Percentiles rank a stretch among this genome's conserved stretches.
Conservation (phyloP, 495 filamentous ascomycete genomes). For the Neurospora africana region DNA sequence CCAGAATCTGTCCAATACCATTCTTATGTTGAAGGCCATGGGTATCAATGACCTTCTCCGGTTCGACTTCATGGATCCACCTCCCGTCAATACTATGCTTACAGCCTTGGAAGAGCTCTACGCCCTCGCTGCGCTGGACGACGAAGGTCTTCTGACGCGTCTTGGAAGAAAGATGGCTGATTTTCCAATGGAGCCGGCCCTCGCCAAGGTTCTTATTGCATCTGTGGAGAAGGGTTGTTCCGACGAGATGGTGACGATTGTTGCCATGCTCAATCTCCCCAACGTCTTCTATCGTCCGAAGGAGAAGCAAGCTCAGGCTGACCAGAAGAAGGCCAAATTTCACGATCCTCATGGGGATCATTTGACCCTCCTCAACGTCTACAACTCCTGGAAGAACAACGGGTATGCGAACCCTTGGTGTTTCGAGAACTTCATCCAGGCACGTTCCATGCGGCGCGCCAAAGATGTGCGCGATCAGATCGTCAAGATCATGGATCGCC, state of each 20-base stretch:
- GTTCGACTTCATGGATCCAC: slow-evolving; percentile 97
- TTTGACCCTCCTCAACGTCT: slow-evolving; percentile 89
- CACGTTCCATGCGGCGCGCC: slow-evolving; percentile 71
- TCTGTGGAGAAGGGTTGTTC: slow-evolving; percentile 81
- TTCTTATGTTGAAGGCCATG: slow-evolving; percentile 99
- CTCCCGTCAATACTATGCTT: slow-evolving; percentile 94
- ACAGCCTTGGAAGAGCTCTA: slow-evolving; percentile 94
- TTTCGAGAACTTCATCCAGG: slow-evolving; percentile 96
- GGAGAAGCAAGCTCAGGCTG: slow-evolving; percentile 90
- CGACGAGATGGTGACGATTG: slow-evolving; percentile 88
- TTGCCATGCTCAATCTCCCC: slow-evolving; percentile 82
- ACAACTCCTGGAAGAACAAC: slow-evolving; percentile 83
- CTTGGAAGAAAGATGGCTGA: slow-evolving; percentile 96
- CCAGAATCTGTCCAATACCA: slow-evolving; percentile 87
- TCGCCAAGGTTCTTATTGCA: slow-evolving; percentile 83
- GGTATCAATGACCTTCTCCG: slow-evolving; percentile 95
- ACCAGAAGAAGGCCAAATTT: slow-evolving; percentile 96
- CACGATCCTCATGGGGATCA: slow-evolving; percentile 94
- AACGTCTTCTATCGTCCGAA: slow-evolving; percentile 91
- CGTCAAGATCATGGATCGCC: slow-evolving; percentile 82
- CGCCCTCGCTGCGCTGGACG: slow-evolving; percentile 81
- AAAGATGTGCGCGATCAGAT: slow-evolving; percentile 90
- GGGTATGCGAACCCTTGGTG: slow-evolving; percentile 85
- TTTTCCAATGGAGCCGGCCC: slow-evolving; percentile 80
- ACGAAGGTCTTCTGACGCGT: slow-evolving; percentile 89